phyloP scores from a whole-genome alignment of 1,139 yeast genomes.

The Debaryomyces subglobosus region DNA sequence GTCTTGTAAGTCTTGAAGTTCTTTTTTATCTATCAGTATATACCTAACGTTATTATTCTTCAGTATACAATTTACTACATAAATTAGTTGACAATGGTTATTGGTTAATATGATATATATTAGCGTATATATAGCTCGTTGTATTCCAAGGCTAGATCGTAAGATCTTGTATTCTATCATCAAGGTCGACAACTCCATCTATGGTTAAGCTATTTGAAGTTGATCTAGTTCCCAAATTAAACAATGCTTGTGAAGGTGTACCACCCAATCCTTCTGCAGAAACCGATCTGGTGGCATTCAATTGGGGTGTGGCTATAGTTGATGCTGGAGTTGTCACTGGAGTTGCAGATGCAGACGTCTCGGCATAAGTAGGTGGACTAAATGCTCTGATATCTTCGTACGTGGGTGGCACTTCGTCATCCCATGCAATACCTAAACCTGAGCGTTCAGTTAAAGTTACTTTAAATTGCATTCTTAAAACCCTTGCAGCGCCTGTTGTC shows the following conservation, averaged over 20 bases:
- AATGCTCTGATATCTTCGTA: conserved; percentile 81
- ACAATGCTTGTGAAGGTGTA: conserved; percentile 34
- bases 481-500: conserved; percentile 95
- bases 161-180: conserved; percentile 41
- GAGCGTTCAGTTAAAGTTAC: conserved; percentile 81
- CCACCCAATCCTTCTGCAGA: conserved; percentile 51
- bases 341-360: conserved; percentile 26
- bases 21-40: too few relatives aligned
- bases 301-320: conserved; percentile 15
- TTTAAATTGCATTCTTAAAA: conserved; percentile 91
- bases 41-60: too few relatives aligned
- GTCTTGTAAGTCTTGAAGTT: too few relatives aligned
- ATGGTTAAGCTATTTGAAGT: conserved; percentile 20
- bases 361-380: conserved; percentile 81
- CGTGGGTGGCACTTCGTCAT: conserved; percentile 97
- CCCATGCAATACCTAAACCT: conserved; percentile 98
- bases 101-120: background rate
- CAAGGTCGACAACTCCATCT: conserved; percentile 34
- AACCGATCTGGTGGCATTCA: conserved; percentile 25
- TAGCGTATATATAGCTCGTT: background rate
- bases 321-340: conserved; percentile 25
- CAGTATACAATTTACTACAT: background rate
- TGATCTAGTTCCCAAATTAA: conserved; percentile 22
- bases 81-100: too few relatives aligned
- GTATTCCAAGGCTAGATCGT: conserved; percentile 16